Evolutionary conservation across 2,329 filamentous ascomycete genomes (phyloP).

Genomic region (Aspergillus candidus): DNA sequence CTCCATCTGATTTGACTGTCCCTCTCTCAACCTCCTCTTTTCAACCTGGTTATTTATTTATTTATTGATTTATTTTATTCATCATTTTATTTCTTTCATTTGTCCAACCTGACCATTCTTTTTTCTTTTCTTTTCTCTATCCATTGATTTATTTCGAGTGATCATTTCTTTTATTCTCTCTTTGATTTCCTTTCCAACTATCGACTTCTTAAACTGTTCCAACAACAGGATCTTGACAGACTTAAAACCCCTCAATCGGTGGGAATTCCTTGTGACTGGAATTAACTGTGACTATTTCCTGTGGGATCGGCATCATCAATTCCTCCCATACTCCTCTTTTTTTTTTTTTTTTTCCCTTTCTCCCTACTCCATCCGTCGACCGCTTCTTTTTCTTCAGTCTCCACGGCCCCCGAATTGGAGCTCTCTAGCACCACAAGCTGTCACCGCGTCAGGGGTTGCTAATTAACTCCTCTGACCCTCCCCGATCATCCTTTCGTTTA

Average conservation of each 20-base stretch:
- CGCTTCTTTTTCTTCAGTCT: constrained; percentile 22
- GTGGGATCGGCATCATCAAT: constrained; percentile 19
- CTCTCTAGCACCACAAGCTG: constrained; percentile 25
- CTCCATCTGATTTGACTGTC: background rate
- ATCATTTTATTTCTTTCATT: background rate
- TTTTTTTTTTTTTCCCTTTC: too few species aligned
- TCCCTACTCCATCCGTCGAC: constrained; percentile 13
- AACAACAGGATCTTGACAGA: too few species aligned
- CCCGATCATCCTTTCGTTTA: constrained; percentile 21
- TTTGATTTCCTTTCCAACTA: constrained; percentile 5
- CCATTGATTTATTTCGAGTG: constrained; percentile 1
- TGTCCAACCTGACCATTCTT: background rate
- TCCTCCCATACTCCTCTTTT: constrained; percentile 5
- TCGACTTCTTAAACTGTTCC: background rate
- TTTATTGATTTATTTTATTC: background rate
- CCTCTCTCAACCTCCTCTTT: too few species aligned
- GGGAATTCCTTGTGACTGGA: background rate
- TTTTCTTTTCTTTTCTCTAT: background rate
- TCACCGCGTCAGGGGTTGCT: constrained; percentile 31
- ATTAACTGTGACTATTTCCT: constrained; percentile 8
- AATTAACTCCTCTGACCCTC: constrained; percentile 20
- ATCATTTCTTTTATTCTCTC: constrained; percentile 6
- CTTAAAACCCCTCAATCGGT: too few species aligned
- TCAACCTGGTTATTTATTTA: too few species aligned
- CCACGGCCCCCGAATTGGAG: constrained; percentile 21